Base-by-base conservation (phyloP, 805 yeast genomes). In the Lachancea thermotolerans region DNA sequence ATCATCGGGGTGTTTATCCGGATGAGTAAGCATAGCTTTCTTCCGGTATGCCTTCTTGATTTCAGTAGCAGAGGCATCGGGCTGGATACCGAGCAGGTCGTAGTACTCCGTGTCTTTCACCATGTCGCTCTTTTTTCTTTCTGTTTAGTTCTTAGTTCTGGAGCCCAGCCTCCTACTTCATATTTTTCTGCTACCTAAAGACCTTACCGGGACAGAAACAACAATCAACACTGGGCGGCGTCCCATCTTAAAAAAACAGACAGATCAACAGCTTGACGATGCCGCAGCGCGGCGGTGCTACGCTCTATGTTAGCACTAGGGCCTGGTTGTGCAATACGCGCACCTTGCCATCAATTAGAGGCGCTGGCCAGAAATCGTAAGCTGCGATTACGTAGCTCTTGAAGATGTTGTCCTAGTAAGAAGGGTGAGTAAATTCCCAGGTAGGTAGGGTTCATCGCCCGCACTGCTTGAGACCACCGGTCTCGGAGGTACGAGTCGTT, bases 1-100 rank as follows among this genome's bases (percentile, higher is more conserved):
- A 62, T 93, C 95, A 57, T 85, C 81, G n/a, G 95, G 96, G 59
- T 91, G 88, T 70, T 93, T 93, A 64, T 93, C 99, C 1, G 99
- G 99, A 64, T 91, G 99, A 41, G 86, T 85, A 47, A 72, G 73
- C 65, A 91, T 84, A 7, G 98, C 98, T 64, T 81, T 80, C 62
- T 85, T 85, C 50, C 99, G 75, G 66, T 93, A 93, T 0, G 97
- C 95, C 63, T 88, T 88, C 66, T 93, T 93, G 65, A 93, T 86
- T 52, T 93, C 95, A 10, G 77, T 70, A 4, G 81, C 81, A 0
- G 85, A 74, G 15, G 97, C 97, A 10, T 76, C 76, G 16, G 81
- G 73, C 21, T 67, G 55, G 14, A 91, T 82, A 32, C 78, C 85
- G 41, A 93, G 69, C 12, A 81, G 65, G 52, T 93, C 99, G 65